Conservation (phyloP, 192 early-diverging fungal species). For the Jimgerdemannia flammicorona region DNA sequence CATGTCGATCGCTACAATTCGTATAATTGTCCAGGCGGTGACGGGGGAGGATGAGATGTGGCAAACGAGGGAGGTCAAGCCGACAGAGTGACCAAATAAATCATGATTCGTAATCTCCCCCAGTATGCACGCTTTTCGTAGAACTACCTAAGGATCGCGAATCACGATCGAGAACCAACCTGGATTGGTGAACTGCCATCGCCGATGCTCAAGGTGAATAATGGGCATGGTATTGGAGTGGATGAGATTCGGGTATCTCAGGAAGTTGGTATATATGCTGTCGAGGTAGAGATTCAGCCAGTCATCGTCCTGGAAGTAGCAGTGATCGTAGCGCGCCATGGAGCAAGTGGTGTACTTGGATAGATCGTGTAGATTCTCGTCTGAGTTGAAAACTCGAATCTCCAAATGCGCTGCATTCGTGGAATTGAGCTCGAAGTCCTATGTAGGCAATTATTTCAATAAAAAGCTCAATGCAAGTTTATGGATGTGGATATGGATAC, state of each 20-base stretch:
- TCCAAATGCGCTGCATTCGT: constrained; percentile 8
- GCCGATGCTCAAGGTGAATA: constrained; percentile 42
- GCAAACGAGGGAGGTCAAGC: background rate
- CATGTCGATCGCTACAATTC: constrained; percentile 34
- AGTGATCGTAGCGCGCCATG: constrained; percentile 44
- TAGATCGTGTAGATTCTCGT: constrained; percentile 46
- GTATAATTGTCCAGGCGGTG: too few species aligned
- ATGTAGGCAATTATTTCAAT: background rate
- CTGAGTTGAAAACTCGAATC: constrained; percentile 40
- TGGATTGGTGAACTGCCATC: constrained; percentile 51
- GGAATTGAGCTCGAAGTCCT: constrained; percentile 29
- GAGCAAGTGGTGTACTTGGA: constrained; percentile 52
- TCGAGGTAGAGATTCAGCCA: constrained; percentile 53
- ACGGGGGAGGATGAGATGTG: too few species aligned
- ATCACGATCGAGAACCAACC: constrained; percentile 19
- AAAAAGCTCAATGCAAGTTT: background rate
- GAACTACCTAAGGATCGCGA: background rate
- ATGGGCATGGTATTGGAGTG: constrained; percentile 49
- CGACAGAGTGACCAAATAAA: background rate
- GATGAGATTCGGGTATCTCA: constrained; percentile 44
- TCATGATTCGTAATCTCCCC: background rate
- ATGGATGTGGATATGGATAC: background rate
- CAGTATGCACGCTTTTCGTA: background rate
- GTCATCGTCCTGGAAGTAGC: constrained; percentile 59
- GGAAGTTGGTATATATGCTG: constrained; percentile 53